Evolutionary conservation across 2,329 filamentous ascomycete genomes (phyloP).

Genomic region (Fusarium verticillioides): DNA sequence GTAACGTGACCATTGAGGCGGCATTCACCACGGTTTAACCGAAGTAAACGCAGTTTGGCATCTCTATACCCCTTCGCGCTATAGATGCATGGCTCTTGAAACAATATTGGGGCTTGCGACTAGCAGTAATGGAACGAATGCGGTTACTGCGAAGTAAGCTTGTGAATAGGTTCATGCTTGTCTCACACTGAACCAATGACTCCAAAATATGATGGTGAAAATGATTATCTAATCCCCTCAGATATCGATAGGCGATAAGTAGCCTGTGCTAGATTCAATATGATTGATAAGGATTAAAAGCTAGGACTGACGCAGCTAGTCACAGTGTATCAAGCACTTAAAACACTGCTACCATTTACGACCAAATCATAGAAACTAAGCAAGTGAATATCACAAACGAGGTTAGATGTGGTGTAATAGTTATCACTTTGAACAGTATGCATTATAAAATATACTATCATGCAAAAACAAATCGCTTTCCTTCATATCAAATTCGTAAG

Average conservation of each 20-base stretch:
- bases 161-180: not conserved
- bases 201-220: not conserved
- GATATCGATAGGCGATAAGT: not conserved
- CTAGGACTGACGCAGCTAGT: not conserved
- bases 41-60: not conserved
- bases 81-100: not conserved
- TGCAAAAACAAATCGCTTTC: not conserved
- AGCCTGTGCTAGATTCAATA: no score
- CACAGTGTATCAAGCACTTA: not conserved
- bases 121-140: not conserved
- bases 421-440: not conserved
- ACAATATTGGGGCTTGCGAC: not conserved
- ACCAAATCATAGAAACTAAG: not conserved
- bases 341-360: not conserved
- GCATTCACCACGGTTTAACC: not conserved
- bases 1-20: not conserved
- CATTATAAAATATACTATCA: not conserved
- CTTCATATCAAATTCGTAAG: not conserved
- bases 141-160: not conserved
- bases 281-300: not conserved
- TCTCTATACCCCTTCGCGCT: not conserved
- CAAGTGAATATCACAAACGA: no score
- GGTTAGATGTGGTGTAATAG: rapidly evolving
- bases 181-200: no score
- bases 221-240: rapidly evolving